Percentiles rank a stretch among this genome's conserved stretches.
phyloP scores from a whole-genome alignment of 2,329 filamentous ascomycete species.

The Apiospora marii region DNA sequence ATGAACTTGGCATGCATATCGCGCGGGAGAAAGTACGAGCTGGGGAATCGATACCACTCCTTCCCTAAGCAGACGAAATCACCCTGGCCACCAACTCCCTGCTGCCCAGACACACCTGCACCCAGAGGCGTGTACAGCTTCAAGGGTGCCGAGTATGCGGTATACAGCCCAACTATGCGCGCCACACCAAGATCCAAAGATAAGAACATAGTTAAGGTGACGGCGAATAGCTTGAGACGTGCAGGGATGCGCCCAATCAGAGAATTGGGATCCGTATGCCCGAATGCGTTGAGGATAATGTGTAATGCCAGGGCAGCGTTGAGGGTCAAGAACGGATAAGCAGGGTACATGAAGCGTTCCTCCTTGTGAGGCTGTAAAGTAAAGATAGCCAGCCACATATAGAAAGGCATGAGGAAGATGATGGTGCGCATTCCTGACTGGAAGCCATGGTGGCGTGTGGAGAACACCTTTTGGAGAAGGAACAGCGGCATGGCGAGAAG shows the following conservation, averaged over 20 bases:
- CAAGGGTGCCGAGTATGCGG: constrained; percentile 83
- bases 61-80: constrained; percentile 89
- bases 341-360: constrained; percentile 98
- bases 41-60: constrained; percentile 98
- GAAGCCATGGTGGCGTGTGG: constrained; percentile 67
- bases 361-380: constrained; percentile 95
- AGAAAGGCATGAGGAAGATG: constrained; percentile 85
- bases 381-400: constrained; percentile 93
- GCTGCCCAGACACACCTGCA: constrained; percentile 54
- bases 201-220: constrained; percentile 66
- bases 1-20: constrained; percentile 88
- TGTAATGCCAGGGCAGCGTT: constrained; percentile 89
- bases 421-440: constrained; percentile 77
- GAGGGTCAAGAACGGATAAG: constrained; percentile 87
- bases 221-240: constrained; percentile 73
- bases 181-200: constrained; percentile 73
- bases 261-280: constrained; percentile 71
- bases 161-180: constrained; percentile 78
- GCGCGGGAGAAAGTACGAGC: constrained; percentile 88
- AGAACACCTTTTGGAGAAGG: constrained; percentile 72
- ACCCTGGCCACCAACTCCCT: constrained; percentile 62
- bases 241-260: constrained; percentile 76
- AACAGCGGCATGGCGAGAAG: constrained; percentile 78
- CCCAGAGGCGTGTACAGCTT: constrained; percentile 74
- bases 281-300: constrained; percentile 78